phyloP scores from a whole-genome alignment of 805 yeast genomes.

The Wickerhamomyces sydowiorum region DNA sequence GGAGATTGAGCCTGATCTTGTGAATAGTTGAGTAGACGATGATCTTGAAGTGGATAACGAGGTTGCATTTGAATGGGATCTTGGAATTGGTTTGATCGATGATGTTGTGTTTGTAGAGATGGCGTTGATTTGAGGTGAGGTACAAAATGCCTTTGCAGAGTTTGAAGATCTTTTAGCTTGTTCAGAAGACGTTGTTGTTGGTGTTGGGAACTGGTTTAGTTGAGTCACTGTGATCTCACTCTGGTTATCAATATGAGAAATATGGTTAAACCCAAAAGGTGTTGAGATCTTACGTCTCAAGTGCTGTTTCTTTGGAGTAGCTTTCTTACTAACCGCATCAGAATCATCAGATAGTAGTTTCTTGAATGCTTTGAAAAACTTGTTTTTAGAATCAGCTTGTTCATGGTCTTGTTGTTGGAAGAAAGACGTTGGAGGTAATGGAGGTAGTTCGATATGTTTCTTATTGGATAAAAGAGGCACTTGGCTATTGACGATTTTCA shows the following conservation, averaged over 20 bases:
- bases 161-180: neutral
- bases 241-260: conserved; percentile 31
- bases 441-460: conserved; percentile 31
- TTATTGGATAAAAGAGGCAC: conserved; percentile 27
- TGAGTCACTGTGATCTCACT: neutral
- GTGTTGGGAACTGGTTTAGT: neutral
- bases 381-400: conserved; percentile 13
- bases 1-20: conserved; percentile 19
- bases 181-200: neutral
- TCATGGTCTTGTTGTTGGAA: conserved; percentile 7
- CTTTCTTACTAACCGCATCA: neutral
- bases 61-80: conserved; percentile 15
- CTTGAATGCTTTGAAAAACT: conserved; percentile 26
- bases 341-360: conserved; percentile 16
- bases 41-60: conserved; percentile 6
- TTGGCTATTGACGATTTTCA: conserved; percentile 28
- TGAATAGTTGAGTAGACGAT: conserved; percentile 5
- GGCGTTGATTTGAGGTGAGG: conserved; percentile 10
- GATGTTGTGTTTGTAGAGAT: neutral
- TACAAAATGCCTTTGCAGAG: conserved; percentile 7
- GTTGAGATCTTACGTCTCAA: conserved; percentile 26
- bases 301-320: conserved; percentile 1
- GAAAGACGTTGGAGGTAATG: conserved; percentile 25
- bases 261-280: conserved; percentile 34
- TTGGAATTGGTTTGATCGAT: conserved; percentile 5